Evolutionary conservation across 441 rosid genomes (phyloP).

Genomic region (Populus hybrid): DNA sequence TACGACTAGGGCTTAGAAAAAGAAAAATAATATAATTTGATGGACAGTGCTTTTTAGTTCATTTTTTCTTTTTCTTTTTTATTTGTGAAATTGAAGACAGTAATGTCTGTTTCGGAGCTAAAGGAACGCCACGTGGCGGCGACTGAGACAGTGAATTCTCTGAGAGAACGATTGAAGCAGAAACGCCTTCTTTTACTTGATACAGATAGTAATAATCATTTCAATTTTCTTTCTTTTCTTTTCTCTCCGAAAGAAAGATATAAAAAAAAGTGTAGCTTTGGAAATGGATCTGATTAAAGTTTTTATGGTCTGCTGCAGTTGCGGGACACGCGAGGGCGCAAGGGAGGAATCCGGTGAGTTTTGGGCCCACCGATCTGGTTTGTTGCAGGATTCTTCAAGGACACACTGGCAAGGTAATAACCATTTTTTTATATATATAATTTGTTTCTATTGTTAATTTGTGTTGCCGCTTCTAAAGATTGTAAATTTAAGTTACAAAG

Average conservation of each 20-base stretch:
- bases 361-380: conserved; percentile 89
- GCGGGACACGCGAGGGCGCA: conserved; percentile 64
- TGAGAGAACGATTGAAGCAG: conserved; percentile 73
- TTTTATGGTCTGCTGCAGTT: conserved; percentile 44
- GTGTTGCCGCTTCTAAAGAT: background rate
- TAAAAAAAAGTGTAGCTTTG: background rate
- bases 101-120: conserved; percentile 83
- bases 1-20: background rate
- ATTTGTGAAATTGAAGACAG: background rate
- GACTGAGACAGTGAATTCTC: conserved; percentile 61
- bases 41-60: conserved; percentile 8
- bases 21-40: background rate
- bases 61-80: background rate
- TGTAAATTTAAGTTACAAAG: background rate
- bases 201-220: conserved; percentile 54
- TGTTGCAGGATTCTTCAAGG: conserved; percentile 97
- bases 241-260: background rate
- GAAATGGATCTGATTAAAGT: conserved; percentile 25
- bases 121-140: conserved; percentile 80
- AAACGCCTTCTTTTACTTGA: conserved; percentile 75
- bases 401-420: conserved; percentile 86
- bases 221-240: background rate
- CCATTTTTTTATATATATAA: background rate
- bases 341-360: conserved; percentile 64
- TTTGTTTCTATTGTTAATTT: background rate